Base-by-base conservation (phyloP, 140 eudicot genomes). In the Oenanthe javanica region DNA sequence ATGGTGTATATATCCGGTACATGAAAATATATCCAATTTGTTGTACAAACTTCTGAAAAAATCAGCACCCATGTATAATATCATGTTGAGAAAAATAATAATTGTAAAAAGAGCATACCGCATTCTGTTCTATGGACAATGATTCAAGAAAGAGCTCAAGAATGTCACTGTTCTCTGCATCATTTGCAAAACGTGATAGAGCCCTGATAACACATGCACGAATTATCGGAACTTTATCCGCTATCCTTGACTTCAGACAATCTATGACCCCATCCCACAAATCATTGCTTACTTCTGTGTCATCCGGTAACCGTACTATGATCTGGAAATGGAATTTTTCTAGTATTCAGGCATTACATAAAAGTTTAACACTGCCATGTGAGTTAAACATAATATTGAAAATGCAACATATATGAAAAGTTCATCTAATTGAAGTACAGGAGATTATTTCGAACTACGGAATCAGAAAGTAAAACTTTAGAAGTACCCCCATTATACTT, bases 211-310 rank as follows among this genome's bases (percentile, higher is more conserved):
- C 87, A 86, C 79, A 96, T 21, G 94, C 85, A 66, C 99, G 96
- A 72, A 96, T 85, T 61, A 84, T 79, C 3, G 98, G 89, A 52
- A 87, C 88, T 84, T 91, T 96, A 81, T 96, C 99, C 52, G 86
- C 87, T 23, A 87, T 89, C 19, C 98, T 90, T 40, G 86, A 67
- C 87, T 86, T 93, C 87, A 96, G 81, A 89, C 91, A 89, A 5
- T 93, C 99, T 50, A 96, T 93, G 75, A 93, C 98, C 76, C 91
- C 97, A 85, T 92, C 99, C 99, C 98, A 96, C 2, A 96, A 84
- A 77, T 93, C 99, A 75, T 70, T 42, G 79, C 93, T 93, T 74
- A 93, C 97, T 87, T 96, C 99, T 63, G 97, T 89, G 69, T 96
- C 99, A 84, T 93, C 99, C 38, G 99, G 98, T 87, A 96, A 86